A percentile compares a stretch with the other conserved stretches of the same genome.
Evolutionary conservation across 148 eudicot genomes (phyloP).

Genomic region (Spergularia bocconei): DNA sequence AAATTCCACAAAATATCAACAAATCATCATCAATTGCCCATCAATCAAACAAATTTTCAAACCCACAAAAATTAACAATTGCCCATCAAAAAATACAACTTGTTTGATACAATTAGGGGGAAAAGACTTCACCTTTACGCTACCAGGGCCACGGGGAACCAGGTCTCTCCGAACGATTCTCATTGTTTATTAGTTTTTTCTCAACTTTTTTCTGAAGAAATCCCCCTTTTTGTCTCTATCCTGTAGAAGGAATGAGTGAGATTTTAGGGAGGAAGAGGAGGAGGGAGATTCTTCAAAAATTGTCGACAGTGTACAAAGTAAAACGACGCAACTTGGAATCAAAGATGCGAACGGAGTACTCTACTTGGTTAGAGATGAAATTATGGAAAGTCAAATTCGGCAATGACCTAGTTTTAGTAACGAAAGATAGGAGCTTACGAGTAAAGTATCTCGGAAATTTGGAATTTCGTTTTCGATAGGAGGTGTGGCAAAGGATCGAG

Average conservation of each 20-base stretch:
- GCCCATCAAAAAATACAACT: not conserved
- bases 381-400: too few relatives aligned
- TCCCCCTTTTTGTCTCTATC: not conserved
- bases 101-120: not conserved
- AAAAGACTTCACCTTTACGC: constrained; percentile 55
- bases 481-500: too few relatives aligned
- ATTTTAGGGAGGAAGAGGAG: not conserved
- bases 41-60: not conserved
- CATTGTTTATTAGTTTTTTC: constrained; percentile 32
- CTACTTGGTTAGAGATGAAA: too few relatives aligned
- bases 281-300: not conserved
- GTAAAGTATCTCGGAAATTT: too few relatives aligned
- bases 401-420: too few relatives aligned
- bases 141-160: constrained; percentile 67
- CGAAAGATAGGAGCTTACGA: too few relatives aligned
- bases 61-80: constrained; percentile 2
- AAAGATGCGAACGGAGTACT: too few relatives aligned
- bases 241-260: not conserved
- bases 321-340: not conserved
- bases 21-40: too few relatives aligned
- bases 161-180: constrained; percentile 68
- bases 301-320: not conserved
- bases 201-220: not conserved
- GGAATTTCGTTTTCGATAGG: too few relatives aligned
- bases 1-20: not conserved